Base-by-base conservation (phyloP, 2,329 filamentous ascomycete genomes). In the Raffaelea arxii region DNA sequence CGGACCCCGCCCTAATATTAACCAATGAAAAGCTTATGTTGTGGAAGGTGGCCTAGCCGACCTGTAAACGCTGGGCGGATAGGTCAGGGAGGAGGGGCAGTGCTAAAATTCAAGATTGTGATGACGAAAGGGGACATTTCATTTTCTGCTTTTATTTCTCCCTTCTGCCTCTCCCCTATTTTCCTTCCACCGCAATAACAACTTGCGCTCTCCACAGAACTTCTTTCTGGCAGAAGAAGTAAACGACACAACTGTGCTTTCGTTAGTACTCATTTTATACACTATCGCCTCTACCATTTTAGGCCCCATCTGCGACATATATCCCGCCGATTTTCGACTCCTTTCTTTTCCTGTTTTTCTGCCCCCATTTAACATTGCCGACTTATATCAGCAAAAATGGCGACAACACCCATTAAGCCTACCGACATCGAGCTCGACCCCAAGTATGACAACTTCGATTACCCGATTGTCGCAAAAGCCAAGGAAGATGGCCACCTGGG, bases 391-490 rank as follows among this genome's bases (percentile, higher is more conserved):
- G n/a, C n/a, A n/a, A 41, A 37, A 41, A 36, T 36, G 32, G 32
- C 32, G 19, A 18, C 32, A 36, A 37, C 37, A 19, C 16, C 41
- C 3, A 39, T 42, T 44, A 47, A 43, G 32, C 53, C 30, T 35
- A 51, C 50, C 46, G 51, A 45, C 43, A 71, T 79, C 69, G 69
- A 78, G 64, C 63, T 88, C 58, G 82, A 94, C 67, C 76, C 86
- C 64, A 96, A 95, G 71, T 94, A 97, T 74, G 92, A 97, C 71
- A 66, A 94, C 72, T 97, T 92, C 68, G 90, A 96, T 68, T 97
- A 79, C 72, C 92, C 92, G 53, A 87, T 82, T 54, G 83, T 78
- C 52, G 80, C 87, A 41, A 78, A 85, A 46, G 78, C 79, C 56
- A 64, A 75, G 41, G 78, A 82, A 62, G 71, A 73, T 58, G 92